Conservation (phyloP, 208 protist genomes). For the Crithidia expoeki region DNA sequence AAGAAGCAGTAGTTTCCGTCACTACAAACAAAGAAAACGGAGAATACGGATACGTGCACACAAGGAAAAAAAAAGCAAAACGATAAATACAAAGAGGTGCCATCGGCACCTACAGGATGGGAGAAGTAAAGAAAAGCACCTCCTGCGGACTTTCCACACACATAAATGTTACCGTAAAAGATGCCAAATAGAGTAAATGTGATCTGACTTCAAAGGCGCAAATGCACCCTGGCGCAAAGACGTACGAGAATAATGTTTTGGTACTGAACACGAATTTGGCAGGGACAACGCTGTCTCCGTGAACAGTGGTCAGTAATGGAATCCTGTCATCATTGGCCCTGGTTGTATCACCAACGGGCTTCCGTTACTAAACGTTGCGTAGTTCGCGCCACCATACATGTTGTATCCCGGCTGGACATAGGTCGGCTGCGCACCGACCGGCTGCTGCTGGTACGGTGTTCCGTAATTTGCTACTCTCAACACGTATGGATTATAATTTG, state of each 20-base stretch:
- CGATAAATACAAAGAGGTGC: not conserved
- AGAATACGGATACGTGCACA: not conserved
- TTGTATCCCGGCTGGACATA: conserved; percentile 3
- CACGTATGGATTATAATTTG: not conserved
- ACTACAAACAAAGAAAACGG: conserved; percentile 9
- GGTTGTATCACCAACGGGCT: conserved; percentile 9
- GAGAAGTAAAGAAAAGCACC: not conserved
- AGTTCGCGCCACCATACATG: conserved; percentile 1
- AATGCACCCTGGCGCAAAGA: no score
- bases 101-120: no score
- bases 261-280: no score
- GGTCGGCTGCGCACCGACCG: not conserved
- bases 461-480: not conserved
- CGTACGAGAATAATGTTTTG: no score
- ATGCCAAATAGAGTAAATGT: no score
- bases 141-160: no score
- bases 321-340: conserved; percentile 6
- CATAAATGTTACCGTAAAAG: no score
- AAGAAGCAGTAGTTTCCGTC: not conserved
- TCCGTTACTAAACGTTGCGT: conserved; percentile 5
- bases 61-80: not conserved
- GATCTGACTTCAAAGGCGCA: no score
- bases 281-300: no score
- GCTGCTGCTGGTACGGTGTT: not conserved
- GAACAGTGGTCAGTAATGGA: conserved; percentile 2